Conservation (phyloP, 2,329 filamentous ascomycete genomes). For the Pezicula carpinea region DNA sequence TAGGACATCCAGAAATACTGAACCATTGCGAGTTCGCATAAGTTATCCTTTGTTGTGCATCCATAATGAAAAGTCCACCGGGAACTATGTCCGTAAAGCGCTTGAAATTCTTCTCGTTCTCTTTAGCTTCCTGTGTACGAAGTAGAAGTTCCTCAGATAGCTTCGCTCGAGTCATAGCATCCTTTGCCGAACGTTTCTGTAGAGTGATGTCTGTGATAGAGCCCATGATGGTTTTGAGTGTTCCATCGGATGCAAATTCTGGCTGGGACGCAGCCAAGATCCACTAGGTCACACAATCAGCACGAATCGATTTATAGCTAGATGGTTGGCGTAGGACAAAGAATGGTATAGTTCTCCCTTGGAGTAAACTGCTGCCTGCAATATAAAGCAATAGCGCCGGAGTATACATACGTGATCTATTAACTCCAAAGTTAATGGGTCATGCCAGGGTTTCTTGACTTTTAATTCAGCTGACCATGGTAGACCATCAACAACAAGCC, state of each 20-base stretch:
- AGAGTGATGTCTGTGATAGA: constrained; percentile 79
- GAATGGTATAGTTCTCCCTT: no score
- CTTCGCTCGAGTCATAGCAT: constrained; percentile 73
- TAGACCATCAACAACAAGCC: constrained; percentile 54
- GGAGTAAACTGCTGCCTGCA: no score
- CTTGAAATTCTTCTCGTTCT: constrained; percentile 72
- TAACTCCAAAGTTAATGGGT: constrained; percentile 52
- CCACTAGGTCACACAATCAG: constrained; percentile 40
- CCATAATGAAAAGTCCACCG: constrained; percentile 76
- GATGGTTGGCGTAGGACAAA: no score
- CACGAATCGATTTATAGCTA: background rate
- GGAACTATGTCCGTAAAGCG: constrained; percentile 79
- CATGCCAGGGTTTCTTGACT: constrained; percentile 56
- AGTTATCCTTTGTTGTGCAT: constrained; percentile 61
- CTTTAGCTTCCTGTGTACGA: constrained; percentile 53
- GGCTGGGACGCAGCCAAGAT: constrained; percentile 71
- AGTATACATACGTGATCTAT: constrained; percentile 45
- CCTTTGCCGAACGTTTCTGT: constrained; percentile 79
- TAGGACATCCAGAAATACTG: constrained; percentile 61
- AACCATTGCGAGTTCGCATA: constrained; percentile 73
- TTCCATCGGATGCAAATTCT: constrained; percentile 58
- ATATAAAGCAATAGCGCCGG: no score
- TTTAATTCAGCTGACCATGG: constrained; percentile 67
- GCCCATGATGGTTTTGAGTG: constrained; percentile 69
- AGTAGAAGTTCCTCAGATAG: constrained; percentile 69